These are phyloP conservation scores for Alternaria sp. DNA, from an alignment of 2,329 filamentous ascomycete species.

Conservation along the genomic window DNA sequence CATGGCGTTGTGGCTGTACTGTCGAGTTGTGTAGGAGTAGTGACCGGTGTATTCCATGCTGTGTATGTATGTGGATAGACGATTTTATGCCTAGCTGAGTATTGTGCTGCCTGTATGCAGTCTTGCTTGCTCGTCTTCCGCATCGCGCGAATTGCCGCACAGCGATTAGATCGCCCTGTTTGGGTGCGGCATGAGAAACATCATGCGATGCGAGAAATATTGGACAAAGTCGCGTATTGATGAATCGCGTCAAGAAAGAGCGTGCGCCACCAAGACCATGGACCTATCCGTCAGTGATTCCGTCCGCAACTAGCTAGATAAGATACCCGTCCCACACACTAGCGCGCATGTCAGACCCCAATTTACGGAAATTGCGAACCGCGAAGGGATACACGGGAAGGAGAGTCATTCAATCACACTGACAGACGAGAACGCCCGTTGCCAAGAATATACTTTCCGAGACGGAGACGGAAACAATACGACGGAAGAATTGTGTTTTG, in stretches of 20 bases:
- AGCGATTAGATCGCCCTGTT: neutral
- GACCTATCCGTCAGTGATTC: neutral
- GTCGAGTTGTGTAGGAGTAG: neutral
- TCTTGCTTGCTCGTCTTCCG: neutral
- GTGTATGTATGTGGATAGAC: neutral
- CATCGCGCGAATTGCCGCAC: neutral
- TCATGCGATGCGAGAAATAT: neutral
- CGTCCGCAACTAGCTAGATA: neutral
- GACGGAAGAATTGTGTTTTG: neutral
- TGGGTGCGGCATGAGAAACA: neutral
- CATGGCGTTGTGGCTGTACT: neutral
- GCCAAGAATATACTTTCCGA: conserved; percentile 8
- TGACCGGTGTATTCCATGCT: neutral
- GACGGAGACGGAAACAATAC: neutral
- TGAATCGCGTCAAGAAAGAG: neutral
- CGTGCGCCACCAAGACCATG: neutral
- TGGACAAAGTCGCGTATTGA: conserved; percentile 1
- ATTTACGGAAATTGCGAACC: conserved; percentile 15
- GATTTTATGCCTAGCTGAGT: neutral
- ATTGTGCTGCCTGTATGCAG: neutral
- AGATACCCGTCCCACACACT: conserved; percentile 16
- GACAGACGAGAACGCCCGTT: neutral
- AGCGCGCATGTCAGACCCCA: conserved; percentile 6
- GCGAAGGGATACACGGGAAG: neutral
- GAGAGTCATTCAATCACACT: neutral